These are phyloP conservation scores for Neurospora sp. DNA, from an alignment of 495 filamentous ascomycete genomes.

Conservation along the genomic window DNA sequence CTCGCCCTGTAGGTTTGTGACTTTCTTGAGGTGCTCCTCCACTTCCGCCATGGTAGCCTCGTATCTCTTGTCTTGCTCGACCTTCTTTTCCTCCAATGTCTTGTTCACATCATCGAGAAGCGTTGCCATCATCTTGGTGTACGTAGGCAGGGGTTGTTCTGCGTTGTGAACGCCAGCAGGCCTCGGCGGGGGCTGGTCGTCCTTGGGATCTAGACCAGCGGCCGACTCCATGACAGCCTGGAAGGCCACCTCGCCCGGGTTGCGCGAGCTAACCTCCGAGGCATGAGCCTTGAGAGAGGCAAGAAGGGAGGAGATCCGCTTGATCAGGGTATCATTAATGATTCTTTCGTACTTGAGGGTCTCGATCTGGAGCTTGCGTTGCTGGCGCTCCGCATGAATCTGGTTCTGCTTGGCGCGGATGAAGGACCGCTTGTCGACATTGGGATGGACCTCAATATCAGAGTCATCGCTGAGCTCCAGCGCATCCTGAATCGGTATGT, in stretches of 20 bases:
- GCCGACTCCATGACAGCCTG: slow-evolving; percentile 73
- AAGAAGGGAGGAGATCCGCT: slow-evolving; percentile 71
- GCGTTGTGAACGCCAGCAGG: slow-evolving; percentile 66
- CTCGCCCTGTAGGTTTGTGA: slow-evolving; percentile 66
- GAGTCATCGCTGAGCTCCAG: slow-evolving; percentile 96
- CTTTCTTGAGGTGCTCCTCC: slow-evolving; percentile 61
- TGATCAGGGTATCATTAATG: slow-evolving; percentile 83
- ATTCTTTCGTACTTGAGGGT: slow-evolving; percentile 87
- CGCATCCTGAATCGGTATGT: slow-evolving; percentile 46
- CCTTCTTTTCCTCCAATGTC: slow-evolving; percentile 60
- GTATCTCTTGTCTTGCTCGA: slow-evolving; percentile 47
- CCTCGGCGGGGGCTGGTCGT: slow-evolving; percentile 66
- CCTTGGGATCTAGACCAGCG: slow-evolving; percentile 42
- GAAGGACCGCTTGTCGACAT: slow-evolving; percentile 97
- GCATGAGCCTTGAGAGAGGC: slow-evolving; percentile 56
- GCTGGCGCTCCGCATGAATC: slow-evolving; percentile 79
- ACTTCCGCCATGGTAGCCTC: slow-evolving; percentile 67
- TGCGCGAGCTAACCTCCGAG: slow-evolving; percentile 48
- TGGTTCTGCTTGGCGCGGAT: slow-evolving; percentile 97
- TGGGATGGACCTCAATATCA: slow-evolving; percentile 96
- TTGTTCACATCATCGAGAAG: slow-evolving; percentile 91
- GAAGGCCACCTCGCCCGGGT: slow-evolving; percentile 76
- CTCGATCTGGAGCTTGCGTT: slow-evolving; percentile 78
- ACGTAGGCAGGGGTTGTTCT: slow-evolving; percentile 64
- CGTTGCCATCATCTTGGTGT: slow-evolving; percentile 90